Evolutionary conservation across 2,329 filamentous ascomycete species (phyloP).

Genomic region (Talaromyces sp.): DNA sequence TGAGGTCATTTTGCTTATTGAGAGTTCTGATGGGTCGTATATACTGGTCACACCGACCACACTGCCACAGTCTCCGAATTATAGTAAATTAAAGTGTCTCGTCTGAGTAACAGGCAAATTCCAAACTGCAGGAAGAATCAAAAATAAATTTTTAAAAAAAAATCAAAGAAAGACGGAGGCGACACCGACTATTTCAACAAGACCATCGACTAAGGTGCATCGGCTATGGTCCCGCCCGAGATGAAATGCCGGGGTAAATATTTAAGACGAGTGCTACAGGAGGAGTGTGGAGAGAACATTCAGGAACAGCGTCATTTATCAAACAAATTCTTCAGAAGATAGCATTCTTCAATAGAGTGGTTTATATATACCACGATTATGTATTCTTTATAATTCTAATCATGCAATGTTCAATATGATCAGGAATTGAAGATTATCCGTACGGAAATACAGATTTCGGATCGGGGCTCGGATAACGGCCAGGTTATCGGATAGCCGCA

Average conservation of each 20-base stretch:
- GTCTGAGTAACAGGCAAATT: neutral
- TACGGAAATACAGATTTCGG: neutral
- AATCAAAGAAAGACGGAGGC: conserved; percentile 10
- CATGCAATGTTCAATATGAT: neutral
- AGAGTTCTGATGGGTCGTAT: neutral
- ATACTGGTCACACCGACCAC: neutral
- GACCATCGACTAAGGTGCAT: conserved; percentile 12
- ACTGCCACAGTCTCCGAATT: neutral
- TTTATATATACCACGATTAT: neutral
- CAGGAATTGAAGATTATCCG: neutral
- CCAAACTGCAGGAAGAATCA: neutral
- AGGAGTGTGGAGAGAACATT: neutral
- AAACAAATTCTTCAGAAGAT: no score
- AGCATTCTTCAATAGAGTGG: neutral
- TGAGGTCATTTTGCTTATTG: conserved; percentile 36
- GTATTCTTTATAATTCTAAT: neutral
- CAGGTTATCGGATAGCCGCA: conserved; percentile 6
- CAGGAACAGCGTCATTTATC: neutral
- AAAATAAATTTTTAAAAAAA: neutral
- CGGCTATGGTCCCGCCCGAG: conserved; percentile 33
- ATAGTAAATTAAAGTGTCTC: neutral
- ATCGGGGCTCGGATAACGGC: conserved; percentile 11
- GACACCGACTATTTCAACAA: conserved; percentile 17
- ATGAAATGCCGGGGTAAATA: conserved; percentile 18
- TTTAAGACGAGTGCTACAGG: neutral